Evolutionary conservation across 768 basidiomycete species (phyloP), one percentile per base, ranked within the genome.

Genomic region (Leccinellum luteum): DNA sequence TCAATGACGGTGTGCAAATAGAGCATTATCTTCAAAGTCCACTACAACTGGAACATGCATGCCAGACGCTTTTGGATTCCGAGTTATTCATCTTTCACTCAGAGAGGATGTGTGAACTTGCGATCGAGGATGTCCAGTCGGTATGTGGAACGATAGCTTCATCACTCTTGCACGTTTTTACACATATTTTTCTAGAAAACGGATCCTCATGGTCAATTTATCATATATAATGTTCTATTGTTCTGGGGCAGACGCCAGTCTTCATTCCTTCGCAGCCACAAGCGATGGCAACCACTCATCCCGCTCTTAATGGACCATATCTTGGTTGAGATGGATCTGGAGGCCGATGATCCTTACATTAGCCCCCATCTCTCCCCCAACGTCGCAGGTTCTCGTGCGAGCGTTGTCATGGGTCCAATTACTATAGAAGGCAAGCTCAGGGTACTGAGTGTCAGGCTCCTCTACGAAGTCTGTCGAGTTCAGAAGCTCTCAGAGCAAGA

Each of bases 401-500:
- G 83, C 25, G 70, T 81, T 51, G n/a, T 70, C 64, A 69, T 70
- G 30, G 63, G 77, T 3, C 73, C 70, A 0, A 78, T 91, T 17
- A 89, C 90, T 13, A 94, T 96, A 59, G 94, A 96, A 70, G 90
- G 86, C 21, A 89, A 90, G 64, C 73, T 98, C 30, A 77, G 91
- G 64, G 74, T 83, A 52, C 77, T 95, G 34, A 81, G 87, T 31
- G 81, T 92, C 15, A 79, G 81, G 56, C 69, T 96, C 34, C 76
- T 99, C 56, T 99, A 98, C 63, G 94, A 98, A 74, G 88, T 98
- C 7, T 95, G 93, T 71, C 79, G 93, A 51, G 89, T 97, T 52
- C 94, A 96, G 71, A 92, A 90, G 63, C 73, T 96, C 58, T 83
- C 85, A 8, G 71, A 82, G 17, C 80, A 81, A 49, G 95, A 97